Evolutionary conservation across 108 stramenopile species (phyloP).

Genomic region (Schizochytrium sp.): DNA sequence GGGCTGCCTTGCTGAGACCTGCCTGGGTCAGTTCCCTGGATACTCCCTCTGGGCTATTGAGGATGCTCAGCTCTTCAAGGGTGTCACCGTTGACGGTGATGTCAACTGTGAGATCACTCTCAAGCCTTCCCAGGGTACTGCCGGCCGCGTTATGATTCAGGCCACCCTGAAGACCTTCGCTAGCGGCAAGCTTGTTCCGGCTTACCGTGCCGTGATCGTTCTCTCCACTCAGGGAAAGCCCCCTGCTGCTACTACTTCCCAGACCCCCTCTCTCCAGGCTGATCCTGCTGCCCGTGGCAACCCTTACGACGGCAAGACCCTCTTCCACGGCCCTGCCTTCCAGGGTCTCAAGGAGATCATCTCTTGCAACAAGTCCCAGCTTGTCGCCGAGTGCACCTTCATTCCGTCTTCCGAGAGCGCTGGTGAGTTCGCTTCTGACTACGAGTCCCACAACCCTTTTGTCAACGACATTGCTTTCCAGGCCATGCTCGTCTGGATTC

Average conservation of each 20-base stretch:
- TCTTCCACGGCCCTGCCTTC: slow-evolving; percentile 53
- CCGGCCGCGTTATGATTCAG: slow-evolving; percentile 29
- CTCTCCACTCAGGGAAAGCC: slow-evolving; percentile 7
- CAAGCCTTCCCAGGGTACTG: not conserved
- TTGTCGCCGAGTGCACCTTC: slow-evolving; percentile 11
- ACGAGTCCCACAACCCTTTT: not conserved
- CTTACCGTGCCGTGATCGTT: slow-evolving; percentile 18
- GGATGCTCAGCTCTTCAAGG: slow-evolving; percentile 40
- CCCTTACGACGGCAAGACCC: slow-evolving; percentile 35
- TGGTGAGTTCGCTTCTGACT: slow-evolving; percentile 23
- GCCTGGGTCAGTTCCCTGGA: slow-evolving; percentile 29
- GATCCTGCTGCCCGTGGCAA: not conserved
- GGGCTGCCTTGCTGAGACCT: slow-evolving; percentile 38
- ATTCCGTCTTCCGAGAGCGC: not conserved
- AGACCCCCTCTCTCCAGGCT: slow-evolving; percentile 4
- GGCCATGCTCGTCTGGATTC: slow-evolving; percentile 51
- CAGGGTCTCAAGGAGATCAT: not conserved
- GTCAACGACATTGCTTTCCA: slow-evolving; percentile 34
- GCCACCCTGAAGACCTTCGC: slow-evolving; percentile 43
- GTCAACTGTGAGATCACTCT: slow-evolving; percentile 24
- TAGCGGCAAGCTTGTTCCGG: slow-evolving; percentile 47
- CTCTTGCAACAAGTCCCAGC: slow-evolving; percentile 22
- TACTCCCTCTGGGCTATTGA: slow-evolving; percentile 47
- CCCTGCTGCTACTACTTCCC: not conserved
- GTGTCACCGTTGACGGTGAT: slow-evolving; percentile 25